These are phyloP conservation scores for Dalbergia cultrata DNA, from an alignment of 306 rosid genomes.

Conservation along the genomic window DNA sequence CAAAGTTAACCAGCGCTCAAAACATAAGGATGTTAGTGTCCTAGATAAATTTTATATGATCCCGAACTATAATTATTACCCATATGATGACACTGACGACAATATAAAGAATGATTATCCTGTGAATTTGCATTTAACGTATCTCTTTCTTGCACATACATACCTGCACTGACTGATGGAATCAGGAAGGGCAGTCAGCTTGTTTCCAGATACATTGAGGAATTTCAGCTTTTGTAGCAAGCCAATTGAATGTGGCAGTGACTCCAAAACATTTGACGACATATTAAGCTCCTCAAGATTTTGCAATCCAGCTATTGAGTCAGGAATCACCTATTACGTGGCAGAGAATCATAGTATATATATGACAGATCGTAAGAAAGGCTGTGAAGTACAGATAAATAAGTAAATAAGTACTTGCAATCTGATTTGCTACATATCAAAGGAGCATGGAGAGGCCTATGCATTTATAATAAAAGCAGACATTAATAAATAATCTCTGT, in stretches of 20 bases:
- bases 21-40: background rate
- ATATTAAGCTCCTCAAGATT: conserved; percentile 86
- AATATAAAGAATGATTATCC: conserved; percentile 8
- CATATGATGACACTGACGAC: background rate
- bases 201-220: conserved; percentile 81
- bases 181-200: conserved; percentile 81
- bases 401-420: background rate
- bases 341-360: conserved; percentile 15
- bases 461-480: conserved; percentile 20
- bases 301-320: conserved; percentile 73
- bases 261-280: conserved; percentile 74
- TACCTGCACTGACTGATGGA: conserved; percentile 89
- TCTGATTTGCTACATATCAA: conserved; percentile 13
- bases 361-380: background rate
- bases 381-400: background rate
- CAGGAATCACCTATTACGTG: conserved; percentile 75
- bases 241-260: conserved; percentile 88
- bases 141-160: conserved; percentile 1
- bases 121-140: background rate
- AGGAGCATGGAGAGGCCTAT: conserved; percentile 18
- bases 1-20: background rate
- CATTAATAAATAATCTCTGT: background rate
- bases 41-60: background rate
- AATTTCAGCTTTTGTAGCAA: conserved; percentile 77
- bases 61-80: conserved; percentile 9